Evolutionary conservation across 2,329 filamentous ascomycete genomes (phyloP).

Genomic region (Colletotrichum chrysophilum): DNA sequence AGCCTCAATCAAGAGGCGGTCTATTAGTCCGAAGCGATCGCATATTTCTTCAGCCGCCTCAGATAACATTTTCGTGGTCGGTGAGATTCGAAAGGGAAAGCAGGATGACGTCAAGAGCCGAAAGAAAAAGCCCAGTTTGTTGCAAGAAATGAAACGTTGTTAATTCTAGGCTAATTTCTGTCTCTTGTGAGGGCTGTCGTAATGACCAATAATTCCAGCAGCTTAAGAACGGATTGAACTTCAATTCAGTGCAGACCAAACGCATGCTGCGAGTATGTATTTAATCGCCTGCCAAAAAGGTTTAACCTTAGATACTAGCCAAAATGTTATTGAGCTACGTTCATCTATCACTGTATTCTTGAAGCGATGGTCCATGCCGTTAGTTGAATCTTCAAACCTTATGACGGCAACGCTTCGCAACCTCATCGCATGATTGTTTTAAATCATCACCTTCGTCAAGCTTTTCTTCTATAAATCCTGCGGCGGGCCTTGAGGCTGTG

Average conservation of each 20-base stretch:
- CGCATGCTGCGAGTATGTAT: background rate
- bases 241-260: background rate
- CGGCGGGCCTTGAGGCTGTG: background rate
- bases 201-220: background rate
- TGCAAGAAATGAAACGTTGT: background rate
- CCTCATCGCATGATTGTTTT: background rate
- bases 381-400: too few relatives aligned
- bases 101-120: background rate
- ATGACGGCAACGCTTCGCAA: background rate
- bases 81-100: fast-evolving
- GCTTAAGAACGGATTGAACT: background rate
- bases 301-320: too few relatives aligned
- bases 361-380: too few relatives aligned
- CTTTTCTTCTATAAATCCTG: background rate
- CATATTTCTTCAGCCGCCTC: background rate
- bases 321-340: background rate
- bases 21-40: background rate
- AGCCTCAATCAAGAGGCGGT: background rate
- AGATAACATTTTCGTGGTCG: background rate
- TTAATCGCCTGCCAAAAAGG: background rate
- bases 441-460: fast-evolving
- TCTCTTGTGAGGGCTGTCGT: background rate
- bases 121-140: background rate
- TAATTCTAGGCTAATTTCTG: background rate
- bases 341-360: background rate